These are phyloP conservation scores for Myxozyma geophila DNA, from an alignment of 805 yeast genomes.

Conservation along the genomic window DNA sequence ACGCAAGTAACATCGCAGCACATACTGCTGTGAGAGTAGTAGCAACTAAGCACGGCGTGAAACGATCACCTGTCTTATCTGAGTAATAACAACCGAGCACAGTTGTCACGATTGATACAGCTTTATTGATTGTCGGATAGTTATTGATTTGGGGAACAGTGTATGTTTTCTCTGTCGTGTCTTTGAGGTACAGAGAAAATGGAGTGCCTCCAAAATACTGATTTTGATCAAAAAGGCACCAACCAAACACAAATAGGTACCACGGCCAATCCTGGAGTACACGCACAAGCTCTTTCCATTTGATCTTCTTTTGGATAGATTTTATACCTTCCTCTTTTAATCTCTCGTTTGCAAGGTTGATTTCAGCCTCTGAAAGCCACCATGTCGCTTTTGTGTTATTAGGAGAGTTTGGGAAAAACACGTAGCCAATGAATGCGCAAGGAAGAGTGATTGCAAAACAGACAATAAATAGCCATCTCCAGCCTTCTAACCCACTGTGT, in stretches of 20 bases:
- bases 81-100: constrained; percentile 26
- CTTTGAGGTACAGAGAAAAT: constrained; percentile 49
- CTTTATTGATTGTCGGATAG: constrained; percentile 51
- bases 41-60: constrained; percentile 61
- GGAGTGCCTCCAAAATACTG: constrained; percentile 24
- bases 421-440: constrained; percentile 48
- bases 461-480: constrained; percentile 70
- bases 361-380: constrained; percentile 47
- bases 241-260: constrained; percentile 41
- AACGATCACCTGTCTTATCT: constrained; percentile 33
- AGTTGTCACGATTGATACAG: constrained; percentile 47
- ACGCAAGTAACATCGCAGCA: constrained; percentile 65
- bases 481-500: constrained; percentile 53
- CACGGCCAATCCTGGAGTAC: constrained; percentile 47
- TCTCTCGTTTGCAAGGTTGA: constrained; percentile 44
- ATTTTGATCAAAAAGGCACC: constrained; percentile 31
- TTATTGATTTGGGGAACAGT: constrained; percentile 47
- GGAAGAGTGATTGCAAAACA: constrained; percentile 54
- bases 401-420: constrained; percentile 62
- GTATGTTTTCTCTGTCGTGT: constrained; percentile 41
- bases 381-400: constrained; percentile 43
- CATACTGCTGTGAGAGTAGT: constrained; percentile 76
- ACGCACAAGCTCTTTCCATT: constrained; percentile 43
- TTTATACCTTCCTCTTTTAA: constrained; percentile 41
- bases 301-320: constrained; percentile 39